Evolutionary conservation across 257 asterid species (phyloP), one percentile per base, ranked within the genome.

Genomic region (Nicotiana tabacum): DNA sequence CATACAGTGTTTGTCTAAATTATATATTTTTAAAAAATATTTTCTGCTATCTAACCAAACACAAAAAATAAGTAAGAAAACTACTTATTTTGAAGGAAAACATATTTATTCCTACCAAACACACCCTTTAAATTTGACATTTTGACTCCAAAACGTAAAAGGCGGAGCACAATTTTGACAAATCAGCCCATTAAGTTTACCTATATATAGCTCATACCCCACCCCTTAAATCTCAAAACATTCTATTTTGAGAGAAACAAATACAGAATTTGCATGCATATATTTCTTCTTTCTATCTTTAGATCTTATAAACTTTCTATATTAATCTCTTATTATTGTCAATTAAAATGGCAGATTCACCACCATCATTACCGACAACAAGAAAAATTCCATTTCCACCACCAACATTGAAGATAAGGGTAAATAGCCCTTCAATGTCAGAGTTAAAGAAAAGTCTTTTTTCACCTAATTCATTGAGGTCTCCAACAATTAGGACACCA

Each of bases 281-380:
- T 43, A 43, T 43, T 43, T 43, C 48, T 43, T 43, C 48, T 7
- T 43, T 43, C 48, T 43, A 7, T 43, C 48, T 43, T 43, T 43
- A 43, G 62, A 74, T 74, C 43, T 74, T 48, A 15, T 37, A 29
- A 46, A 51, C 24, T 48, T 48, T 13, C 2, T 5, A 5, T 17
- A 72, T 43, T 4, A 21, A 16, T 70, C 30, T 21, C 21, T 6
- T 21, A 43, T 12, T 24, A 12, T 72, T 48, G 24, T 68, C 0
- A 35, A 72, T 3, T 21, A 46, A 46, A 9, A 74, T 74, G 80
- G 62, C 27, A 46, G 62, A 74, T 74, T 74, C 80, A 48, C 43
- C 80, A 10, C 80, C 62, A 74, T 48, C 80, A 56, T 74, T 74
- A 33, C 80, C 80, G 27, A 29, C 12, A 48, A 48, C 80, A 48